These are phyloP conservation scores for Microdochium trichocladiopsis DNA, from an alignment of 2,329 filamentous ascomycete species.

Conservation along the genomic window DNA sequence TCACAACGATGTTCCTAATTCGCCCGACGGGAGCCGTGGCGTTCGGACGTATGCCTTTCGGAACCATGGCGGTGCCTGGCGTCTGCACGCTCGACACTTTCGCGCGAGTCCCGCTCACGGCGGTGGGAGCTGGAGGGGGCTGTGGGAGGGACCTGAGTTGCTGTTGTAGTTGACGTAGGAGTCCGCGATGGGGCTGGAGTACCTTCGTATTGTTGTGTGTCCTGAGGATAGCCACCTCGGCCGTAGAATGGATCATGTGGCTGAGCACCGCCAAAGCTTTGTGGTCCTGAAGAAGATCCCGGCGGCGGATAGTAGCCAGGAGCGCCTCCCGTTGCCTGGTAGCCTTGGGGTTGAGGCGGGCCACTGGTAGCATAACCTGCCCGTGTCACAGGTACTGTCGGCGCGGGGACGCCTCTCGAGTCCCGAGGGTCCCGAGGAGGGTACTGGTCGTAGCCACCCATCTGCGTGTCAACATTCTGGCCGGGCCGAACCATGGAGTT, in stretches of 20 bases:
- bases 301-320: constrained; percentile 25
- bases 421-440: not conserved
- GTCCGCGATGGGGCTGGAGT: constrained; percentile 26
- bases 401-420: not conserved
- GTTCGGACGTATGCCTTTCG: constrained; percentile 4
- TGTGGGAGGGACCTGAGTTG: constrained; percentile 21
- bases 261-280: constrained; percentile 18
- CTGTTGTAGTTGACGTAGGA: constrained; percentile 14
- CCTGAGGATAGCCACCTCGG: constrained; percentile 47
- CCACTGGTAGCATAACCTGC: not conserved
- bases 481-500: not conserved
- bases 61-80: constrained; percentile 17
- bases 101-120: constrained; percentile 14
- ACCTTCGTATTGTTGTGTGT: constrained; percentile 38
- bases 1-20: not conserved
- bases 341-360: not conserved
- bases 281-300: constrained; percentile 1
- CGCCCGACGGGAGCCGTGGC: not conserved
- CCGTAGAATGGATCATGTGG: constrained; percentile 47
- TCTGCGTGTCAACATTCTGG: not conserved
- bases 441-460: not conserved
- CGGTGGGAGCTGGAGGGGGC: constrained; percentile 18
- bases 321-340: constrained; percentile 1
- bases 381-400: not conserved
- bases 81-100: constrained; percentile 9